Percentiles rank a stretch among this genome's conserved stretches.
Conservation (phyloP, 148 eudicot genomes). For the Amaranthus palmeri region DNA sequence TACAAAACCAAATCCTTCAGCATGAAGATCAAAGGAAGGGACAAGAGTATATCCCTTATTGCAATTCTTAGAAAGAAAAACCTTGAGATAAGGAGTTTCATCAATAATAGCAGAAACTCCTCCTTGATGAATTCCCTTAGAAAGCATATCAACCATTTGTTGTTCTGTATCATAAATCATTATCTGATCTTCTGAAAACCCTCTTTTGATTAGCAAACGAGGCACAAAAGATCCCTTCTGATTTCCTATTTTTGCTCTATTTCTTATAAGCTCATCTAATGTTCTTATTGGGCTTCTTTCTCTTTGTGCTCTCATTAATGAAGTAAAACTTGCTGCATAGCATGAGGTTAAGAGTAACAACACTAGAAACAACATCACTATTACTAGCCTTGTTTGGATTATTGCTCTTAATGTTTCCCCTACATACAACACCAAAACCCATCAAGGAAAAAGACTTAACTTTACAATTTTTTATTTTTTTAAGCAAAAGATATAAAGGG, state of each 20-base stretch:
- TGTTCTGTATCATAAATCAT: constrained; percentile 13
- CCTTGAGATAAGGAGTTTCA: constrained; percentile 20
- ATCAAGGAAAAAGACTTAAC: neutral
- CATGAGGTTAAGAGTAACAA: constrained; percentile 17
- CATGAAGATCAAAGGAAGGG: constrained; percentile 23
- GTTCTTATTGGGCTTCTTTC: constrained; percentile 13
- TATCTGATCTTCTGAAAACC: constrained; percentile 15
- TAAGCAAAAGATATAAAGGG: too few relatives aligned
- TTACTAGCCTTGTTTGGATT: constrained; percentile 22
- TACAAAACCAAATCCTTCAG: constrained; percentile 25
- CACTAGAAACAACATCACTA: constrained; percentile 22
- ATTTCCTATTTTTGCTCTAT: constrained; percentile 13
- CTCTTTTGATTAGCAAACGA: constrained; percentile 16
- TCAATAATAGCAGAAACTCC: constrained; percentile 22
- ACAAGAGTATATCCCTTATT: constrained; percentile 19
- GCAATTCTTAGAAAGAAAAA: constrained; percentile 21
- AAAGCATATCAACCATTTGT: constrained; percentile 19
- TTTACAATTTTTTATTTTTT: too few relatives aligned
- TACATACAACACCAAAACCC: neutral
- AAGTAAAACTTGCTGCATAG: constrained; percentile 20
- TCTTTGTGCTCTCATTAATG: constrained; percentile 12
- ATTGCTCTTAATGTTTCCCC: constrained; percentile 23
- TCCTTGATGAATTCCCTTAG: constrained; percentile 12
- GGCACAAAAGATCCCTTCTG: constrained; percentile 20
- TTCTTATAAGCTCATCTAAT: constrained; percentile 16